phyloP scores from a whole-genome alignment of 192 early-diverging fungal genomes.

The Coemansia sp. region DNA sequence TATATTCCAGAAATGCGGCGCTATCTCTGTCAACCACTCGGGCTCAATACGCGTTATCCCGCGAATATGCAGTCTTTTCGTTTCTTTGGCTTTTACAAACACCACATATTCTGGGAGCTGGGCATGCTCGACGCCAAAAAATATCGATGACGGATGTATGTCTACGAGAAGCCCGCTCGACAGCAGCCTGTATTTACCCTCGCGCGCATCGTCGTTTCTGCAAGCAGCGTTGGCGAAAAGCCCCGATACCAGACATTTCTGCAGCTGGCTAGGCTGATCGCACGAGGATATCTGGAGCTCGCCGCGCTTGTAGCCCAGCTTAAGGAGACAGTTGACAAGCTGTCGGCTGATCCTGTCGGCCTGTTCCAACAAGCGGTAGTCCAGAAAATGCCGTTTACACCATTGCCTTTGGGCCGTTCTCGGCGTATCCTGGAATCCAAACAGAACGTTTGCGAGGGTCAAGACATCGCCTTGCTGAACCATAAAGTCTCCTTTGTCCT shows the following conservation, averaged over 20 bases:
- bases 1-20: slow-evolving; percentile 64
- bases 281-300: slow-evolving; percentile 72
- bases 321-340: slow-evolving; percentile 71
- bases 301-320: slow-evolving; percentile 70
- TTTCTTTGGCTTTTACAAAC: slow-evolving; percentile 85
- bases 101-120: slow-evolving; percentile 71
- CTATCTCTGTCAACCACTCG: slow-evolving; percentile 69
- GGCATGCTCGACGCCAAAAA: slow-evolving; percentile 59
- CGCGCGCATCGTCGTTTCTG: slow-evolving; percentile 55
- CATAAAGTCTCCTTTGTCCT: slow-evolving; percentile 84
- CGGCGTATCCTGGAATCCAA: slow-evolving; percentile 87
- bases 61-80: slow-evolving; percentile 81
- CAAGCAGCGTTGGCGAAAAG: slow-evolving; percentile 90
- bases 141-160: slow-evolving; percentile 82
- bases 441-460: slow-evolving; percentile 77
- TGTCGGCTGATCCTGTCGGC: slow-evolving; percentile 86
- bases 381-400: slow-evolving; percentile 72
- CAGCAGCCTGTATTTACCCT: slow-evolving; percentile 78
- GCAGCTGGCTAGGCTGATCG: slow-evolving; percentile 59
- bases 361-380: slow-evolving; percentile 82
- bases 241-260: slow-evolving; percentile 83
- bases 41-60: slow-evolving; percentile 81
- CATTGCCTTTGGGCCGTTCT: slow-evolving; percentile 77
- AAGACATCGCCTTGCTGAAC: slow-evolving; percentile 92
- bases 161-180: slow-evolving; percentile 73